Evolutionary conservation across 1,284 basidiomycete genomes (phyloP).

Genomic region (Omphalotus olearius): DNA sequence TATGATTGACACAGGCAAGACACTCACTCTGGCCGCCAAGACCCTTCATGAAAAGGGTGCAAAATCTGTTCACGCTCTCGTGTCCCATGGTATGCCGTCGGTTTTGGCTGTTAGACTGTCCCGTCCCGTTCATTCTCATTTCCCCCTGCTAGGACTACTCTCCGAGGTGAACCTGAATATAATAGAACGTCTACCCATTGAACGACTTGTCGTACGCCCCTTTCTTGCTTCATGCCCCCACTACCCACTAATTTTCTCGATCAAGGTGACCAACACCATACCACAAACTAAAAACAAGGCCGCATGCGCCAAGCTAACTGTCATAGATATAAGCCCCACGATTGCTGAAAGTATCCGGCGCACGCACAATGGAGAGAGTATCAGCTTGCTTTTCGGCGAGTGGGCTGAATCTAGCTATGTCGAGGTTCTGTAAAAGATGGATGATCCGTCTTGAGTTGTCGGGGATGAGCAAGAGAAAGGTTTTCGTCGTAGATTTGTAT

Average conservation of each 20-base stretch:
- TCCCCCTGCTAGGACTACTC: conserved; percentile 60
- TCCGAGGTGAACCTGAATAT: conserved; percentile 81
- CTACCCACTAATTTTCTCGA: background rate
- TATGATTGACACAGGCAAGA: conserved; percentile 96
- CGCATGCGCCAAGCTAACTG: conserved; percentile 59
- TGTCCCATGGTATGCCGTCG: conserved; percentile 77
- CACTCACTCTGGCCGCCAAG: conserved; percentile 80
- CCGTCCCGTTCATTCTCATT: conserved; percentile 2
- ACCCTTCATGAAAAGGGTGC: conserved; percentile 89
- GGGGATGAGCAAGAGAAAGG: background rate
- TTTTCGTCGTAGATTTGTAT: too few species aligned
- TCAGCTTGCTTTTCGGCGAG: conserved; percentile 78
- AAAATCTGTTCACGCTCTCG: conserved; percentile 82
- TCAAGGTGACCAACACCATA: conserved; percentile 42
- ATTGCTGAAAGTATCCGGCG: conserved; percentile 95
- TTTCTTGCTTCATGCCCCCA: conserved; percentile 1
- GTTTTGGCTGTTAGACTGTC: conserved; percentile 9
- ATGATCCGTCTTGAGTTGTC: too few species aligned
- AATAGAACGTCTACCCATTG: conserved; percentile 77
- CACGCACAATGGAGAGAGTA: conserved; percentile 95
- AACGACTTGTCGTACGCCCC: conserved; percentile 80
- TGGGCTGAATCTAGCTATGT: conserved; percentile 54
- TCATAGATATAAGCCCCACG: conserved; percentile 85
- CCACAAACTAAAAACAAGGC: conserved; percentile 41
- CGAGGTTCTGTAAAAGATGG: conserved; percentile 5